phyloP scores from a whole-genome alignment of 2,329 filamentous ascomycete genomes.

The Gaeumannomyces sp. region DNA sequence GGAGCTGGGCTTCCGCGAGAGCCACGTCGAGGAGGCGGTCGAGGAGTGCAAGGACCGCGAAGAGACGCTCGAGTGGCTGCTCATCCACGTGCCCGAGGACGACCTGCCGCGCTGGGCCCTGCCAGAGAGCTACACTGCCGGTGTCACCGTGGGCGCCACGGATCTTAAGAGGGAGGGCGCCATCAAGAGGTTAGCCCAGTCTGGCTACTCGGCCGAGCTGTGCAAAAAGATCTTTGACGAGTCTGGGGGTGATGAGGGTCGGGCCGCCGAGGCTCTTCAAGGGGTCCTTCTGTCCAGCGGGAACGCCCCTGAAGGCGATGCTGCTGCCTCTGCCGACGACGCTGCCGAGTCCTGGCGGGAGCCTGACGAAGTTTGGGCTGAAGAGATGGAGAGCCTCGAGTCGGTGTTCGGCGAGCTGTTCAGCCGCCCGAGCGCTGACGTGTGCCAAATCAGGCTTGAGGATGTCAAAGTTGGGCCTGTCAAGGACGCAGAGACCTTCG shows the following conservation, averaged over 20 bases:
- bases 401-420: slow-evolving; percentile 79
- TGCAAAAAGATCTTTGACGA: slow-evolving; percentile 72
- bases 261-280: slow-evolving; percentile 76
- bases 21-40: slow-evolving; percentile 83
- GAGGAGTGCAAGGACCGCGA: slow-evolving; percentile 85
- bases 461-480: slow-evolving; percentile 45
- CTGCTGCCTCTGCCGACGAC: slow-evolving; percentile 16
- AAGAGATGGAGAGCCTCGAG: slow-evolving; percentile 77
- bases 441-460: slow-evolving; percentile 65
- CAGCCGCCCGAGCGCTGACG: slow-evolving; percentile 49
- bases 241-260: slow-evolving; percentile 64
- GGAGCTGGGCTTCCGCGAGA: slow-evolving; percentile 78
- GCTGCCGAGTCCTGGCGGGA: slow-evolving; percentile 32
- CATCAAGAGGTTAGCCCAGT: slow-evolving; percentile 72
- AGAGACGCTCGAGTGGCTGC: slow-evolving; percentile 89
- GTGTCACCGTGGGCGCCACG: slow-evolving; percentile 76
- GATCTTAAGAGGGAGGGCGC: slow-evolving; percentile 76
- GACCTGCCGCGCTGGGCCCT: slow-evolving; percentile 90
- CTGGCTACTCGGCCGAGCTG: slow-evolving; percentile 80
- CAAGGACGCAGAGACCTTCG: slow-evolving; percentile 43
- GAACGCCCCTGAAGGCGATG: slow-evolving; percentile 13
- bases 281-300: slow-evolving; percentile 53
- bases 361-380: slow-evolving; percentile 67
- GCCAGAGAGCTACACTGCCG: slow-evolving; percentile 85
- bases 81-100: slow-evolving; percentile 95